Evolutionary conservation across 345 rosid species (phyloP), one percentile per base, ranked within the genome.

Genomic region (Trapa incisa): DNA sequence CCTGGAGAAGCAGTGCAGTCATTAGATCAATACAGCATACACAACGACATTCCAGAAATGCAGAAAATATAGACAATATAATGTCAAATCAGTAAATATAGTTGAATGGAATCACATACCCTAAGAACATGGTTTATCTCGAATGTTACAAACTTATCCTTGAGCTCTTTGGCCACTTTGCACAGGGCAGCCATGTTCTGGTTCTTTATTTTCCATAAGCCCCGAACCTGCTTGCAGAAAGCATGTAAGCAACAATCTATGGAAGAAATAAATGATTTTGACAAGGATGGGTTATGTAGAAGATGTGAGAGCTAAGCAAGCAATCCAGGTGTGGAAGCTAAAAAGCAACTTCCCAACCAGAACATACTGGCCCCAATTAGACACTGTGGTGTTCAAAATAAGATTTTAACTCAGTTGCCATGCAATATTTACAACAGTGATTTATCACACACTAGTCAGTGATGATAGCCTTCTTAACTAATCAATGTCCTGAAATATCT

Each of bases 181-280:
- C 88, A 83, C 64, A 89, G 82, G 74, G 70, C 84, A 57, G 84
- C 82, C 87, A 89, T 78, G 69, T 89, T 86, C 69, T 78, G 83
- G 58, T 79, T 85, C 64, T 87, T 87, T 43, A 83, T 77, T 78
- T 92, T 87, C 96, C 98, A 92, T 76, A 64, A 61, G 67, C 90
- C 96, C 77, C 82, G 87, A 75, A 89, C 77, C 98, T 89, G 81
- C 69, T 66, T n/a, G 47, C 53, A 43, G 22, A 65, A 74, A 35
- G 43, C 69, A 29, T 5, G 47, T 39, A 45, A 63, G 70, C 50
- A 37, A 11, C 9, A 45, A 64, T 60, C 36, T 37, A 29, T 41
- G 14, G 61, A 47, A 69, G 64, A 17, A 33, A 61, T 47, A 41
- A 22, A 42, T 5, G 53, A 54, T 6, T 22, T 65, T 35, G 37